Percentiles rank a stretch among this genome's conserved stretches.
These are phyloP conservation scores for Zymoseptoria tritici DNA, from an alignment of 2,329 filamentous ascomycete species.

Conservation along the genomic window DNA sequence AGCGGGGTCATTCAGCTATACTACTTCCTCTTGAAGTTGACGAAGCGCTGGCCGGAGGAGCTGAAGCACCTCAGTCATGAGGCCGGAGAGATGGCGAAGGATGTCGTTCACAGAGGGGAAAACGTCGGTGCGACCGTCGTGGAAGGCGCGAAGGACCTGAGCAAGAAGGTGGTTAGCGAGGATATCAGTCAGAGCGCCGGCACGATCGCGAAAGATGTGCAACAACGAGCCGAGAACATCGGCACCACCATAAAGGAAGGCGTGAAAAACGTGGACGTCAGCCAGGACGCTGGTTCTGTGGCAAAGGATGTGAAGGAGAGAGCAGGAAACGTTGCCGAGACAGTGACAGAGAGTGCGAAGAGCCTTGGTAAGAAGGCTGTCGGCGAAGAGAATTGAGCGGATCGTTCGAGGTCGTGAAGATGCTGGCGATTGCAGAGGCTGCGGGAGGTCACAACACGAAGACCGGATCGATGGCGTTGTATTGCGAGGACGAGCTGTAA, in stretches of 20 bases:
- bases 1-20: slow-evolving; percentile 64
- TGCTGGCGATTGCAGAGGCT: neutral
- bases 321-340: slow-evolving; percentile 23
- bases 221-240: slow-evolving; percentile 24
- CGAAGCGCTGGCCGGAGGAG: slow-evolving; percentile 37
- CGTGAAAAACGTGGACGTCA: slow-evolving; percentile 13
- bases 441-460: no score
- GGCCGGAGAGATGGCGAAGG: slow-evolving; percentile 7
- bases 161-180: slow-evolving; percentile 18
- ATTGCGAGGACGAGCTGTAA: neutral
- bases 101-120: slow-evolving; percentile 20
- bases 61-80: slow-evolving; percentile 22
- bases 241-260: neutral
- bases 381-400: slow-evolving; percentile 6
- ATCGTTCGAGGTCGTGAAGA: neutral
- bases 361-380: slow-evolving; percentile 12
- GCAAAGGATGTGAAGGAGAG: slow-evolving; percentile 6
- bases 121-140: slow-evolving; percentile 14
- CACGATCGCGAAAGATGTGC: slow-evolving; percentile 8
- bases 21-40: slow-evolving; percentile 52
- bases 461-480: neutral
- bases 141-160: slow-evolving; percentile 13
- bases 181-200: slow-evolving; percentile 25
- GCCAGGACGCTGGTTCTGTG: neutral
- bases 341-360: slow-evolving; percentile 16